phyloP scores from a whole-genome alignment of 495 filamentous ascomycete genomes.

The Tuber indicum region DNA sequence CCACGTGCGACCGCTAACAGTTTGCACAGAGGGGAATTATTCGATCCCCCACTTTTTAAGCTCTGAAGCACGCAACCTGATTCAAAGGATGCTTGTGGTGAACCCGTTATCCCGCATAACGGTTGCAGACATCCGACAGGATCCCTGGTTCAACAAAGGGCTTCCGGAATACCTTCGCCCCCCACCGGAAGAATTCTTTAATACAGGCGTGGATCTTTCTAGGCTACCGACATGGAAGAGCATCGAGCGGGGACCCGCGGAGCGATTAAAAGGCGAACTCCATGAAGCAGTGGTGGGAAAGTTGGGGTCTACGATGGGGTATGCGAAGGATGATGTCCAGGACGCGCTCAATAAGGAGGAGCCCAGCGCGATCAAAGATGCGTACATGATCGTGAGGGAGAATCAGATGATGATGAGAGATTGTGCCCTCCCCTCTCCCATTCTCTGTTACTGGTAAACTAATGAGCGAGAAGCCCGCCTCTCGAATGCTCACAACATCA shows the following conservation, averaged over 20 bases:
- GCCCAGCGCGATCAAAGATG: constrained; percentile 96
- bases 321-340: constrained; percentile 87
- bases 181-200: constrained; percentile 86
- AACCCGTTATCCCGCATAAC: constrained; percentile 91
- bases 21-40: constrained; percentile 63
- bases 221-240: constrained; percentile 76
- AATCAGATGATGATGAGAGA: constrained; percentile 97
- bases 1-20: background rate
- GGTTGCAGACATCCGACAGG: constrained; percentile 84
- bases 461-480: constrained; percentile 44
- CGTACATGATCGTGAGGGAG: constrained; percentile 93
- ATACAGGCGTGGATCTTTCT: constrained; percentile 84
- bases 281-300: constrained; percentile 88
- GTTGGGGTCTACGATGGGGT: constrained; percentile 95
- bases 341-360: constrained; percentile 86
- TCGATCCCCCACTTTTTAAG: constrained; percentile 82
- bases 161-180: constrained; percentile 78
- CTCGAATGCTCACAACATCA: constrained; percentile 46
- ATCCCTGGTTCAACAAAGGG: constrained; percentile 89
- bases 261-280: constrained; percentile 75
- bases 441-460: constrained; percentile 12
- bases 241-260: constrained; percentile 68
- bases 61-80: constrained; percentile 73
- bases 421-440: constrained; percentile 39
- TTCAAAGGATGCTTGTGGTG: constrained; percentile 87